Conservation (phyloP, 2,329 filamentous ascomycete genomes). For the Acephala macrosclerotiorum region DNA sequence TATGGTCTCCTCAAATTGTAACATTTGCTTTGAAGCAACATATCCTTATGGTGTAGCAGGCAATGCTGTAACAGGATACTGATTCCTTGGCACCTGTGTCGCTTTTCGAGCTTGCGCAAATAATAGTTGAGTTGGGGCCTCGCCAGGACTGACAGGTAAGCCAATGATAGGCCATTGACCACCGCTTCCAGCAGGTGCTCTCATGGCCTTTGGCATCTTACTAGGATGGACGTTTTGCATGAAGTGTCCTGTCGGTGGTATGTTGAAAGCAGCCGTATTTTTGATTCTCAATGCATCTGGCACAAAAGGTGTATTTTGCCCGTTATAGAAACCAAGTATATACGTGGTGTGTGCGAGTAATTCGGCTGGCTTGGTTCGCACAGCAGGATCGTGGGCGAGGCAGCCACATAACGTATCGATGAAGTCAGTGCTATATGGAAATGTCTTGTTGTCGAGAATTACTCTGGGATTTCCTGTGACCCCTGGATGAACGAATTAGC, state of each 20-base stretch:
- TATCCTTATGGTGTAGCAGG: too few relatives aligned
- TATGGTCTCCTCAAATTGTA: too few relatives aligned
- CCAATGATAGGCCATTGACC: too few relatives aligned
- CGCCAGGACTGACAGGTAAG: too few relatives aligned
- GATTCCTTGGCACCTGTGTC: too few relatives aligned
- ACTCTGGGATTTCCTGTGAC: background rate
- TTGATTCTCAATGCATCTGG: background rate
- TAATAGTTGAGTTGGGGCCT: too few relatives aligned
- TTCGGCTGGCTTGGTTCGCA: background rate
- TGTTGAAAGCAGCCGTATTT: background rate
- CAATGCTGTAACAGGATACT: too few relatives aligned
- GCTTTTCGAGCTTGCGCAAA: too few relatives aligned
- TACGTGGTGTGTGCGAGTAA: background rate
- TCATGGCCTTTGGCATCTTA: too few relatives aligned
- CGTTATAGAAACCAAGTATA: background rate
- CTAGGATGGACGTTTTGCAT: background rate
- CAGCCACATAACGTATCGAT: background rate
- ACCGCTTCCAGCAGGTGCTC: too few relatives aligned
- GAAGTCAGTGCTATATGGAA: background rate
- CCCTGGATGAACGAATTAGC: background rate
- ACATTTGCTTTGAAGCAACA: too few relatives aligned
- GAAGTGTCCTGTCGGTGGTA: background rate
- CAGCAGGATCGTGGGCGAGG: background rate
- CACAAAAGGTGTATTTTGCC: background rate
- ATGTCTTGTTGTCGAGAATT: background rate